These are phyloP conservation scores for Pyricularia grisea DNA, from an alignment of 2,329 filamentous ascomycete species.

Conservation along the genomic window DNA sequence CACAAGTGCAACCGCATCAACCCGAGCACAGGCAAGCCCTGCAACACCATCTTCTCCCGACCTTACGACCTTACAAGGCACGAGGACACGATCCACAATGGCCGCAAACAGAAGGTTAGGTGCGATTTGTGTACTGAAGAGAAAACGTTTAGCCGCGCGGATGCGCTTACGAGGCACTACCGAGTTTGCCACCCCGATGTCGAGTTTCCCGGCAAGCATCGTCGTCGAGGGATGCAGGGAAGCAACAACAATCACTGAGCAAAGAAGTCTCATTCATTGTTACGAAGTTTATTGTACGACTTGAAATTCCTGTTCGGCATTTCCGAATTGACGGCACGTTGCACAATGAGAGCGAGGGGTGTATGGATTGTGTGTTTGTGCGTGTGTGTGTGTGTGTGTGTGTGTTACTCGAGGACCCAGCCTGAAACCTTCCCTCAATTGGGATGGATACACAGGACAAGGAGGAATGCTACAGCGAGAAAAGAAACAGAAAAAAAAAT, in stretches of 20 bases:
- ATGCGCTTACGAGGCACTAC: conserved; percentile 90
- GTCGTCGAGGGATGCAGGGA: conserved; percentile 22
- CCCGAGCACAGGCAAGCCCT: conserved; percentile 88
- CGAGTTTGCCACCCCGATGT: conserved; percentile 87
- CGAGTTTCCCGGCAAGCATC: conserved; percentile 62
- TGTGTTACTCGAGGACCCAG: neutral
- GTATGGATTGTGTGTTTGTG: neutral
- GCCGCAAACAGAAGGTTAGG: conserved; percentile 85
- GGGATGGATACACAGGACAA: neutral
- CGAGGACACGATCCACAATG: conserved; percentile 96
- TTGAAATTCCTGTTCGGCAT: neutral
- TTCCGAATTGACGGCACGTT: neutral
- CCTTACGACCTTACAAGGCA: conserved; percentile 95
- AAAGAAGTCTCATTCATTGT: neutral
- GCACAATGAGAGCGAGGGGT: neutral
- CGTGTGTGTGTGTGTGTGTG: no score
- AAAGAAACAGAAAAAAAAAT: neutral
- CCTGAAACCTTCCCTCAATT: neutral
- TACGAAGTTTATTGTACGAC: neutral
- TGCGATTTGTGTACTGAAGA: conserved; percentile 91
- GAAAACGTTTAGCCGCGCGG: conserved; percentile 92
- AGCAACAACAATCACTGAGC: conserved; percentile 3
- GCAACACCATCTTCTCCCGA: conserved; percentile 87
- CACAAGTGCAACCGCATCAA: conserved; percentile 92
- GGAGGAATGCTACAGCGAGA: neutral